These are phyloP conservation scores for Carpinus fangiana DNA, from an alignment of 306 rosid genomes.

Conservation along the genomic window DNA sequence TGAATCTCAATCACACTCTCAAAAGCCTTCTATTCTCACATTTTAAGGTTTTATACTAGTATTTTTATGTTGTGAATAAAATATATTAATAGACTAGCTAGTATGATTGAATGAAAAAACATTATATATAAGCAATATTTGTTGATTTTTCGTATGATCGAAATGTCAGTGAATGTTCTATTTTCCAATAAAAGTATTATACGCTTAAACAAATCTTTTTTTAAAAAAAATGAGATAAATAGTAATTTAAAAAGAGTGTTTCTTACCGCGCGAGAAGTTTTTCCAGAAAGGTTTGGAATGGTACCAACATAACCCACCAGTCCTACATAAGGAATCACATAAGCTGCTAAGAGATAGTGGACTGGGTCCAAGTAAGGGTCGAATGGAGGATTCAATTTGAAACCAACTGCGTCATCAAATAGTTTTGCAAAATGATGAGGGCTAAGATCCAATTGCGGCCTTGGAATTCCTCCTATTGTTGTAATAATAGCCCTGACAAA, in stretches of 20 bases:
- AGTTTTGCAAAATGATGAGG: slow-evolving; percentile 13
- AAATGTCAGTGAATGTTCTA: too few relatives aligned
- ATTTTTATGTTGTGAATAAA: too few relatives aligned
- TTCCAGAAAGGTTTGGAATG: slow-evolving; percentile 10
- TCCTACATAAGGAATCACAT: slow-evolving; percentile 31
- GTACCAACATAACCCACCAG: slow-evolving; percentile 28
- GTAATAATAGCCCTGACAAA: slow-evolving; percentile 2
- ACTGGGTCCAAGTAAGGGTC: slow-evolving; percentile 23
- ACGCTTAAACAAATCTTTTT: too few relatives aligned
- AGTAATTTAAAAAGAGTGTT: not conserved
- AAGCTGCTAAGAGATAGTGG: slow-evolving; percentile 21
- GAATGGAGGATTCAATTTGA: slow-evolving; percentile 25
- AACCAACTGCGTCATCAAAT: slow-evolving; percentile 21
- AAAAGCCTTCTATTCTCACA: too few relatives aligned
- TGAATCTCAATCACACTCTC: too few relatives aligned
- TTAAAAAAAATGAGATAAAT: too few relatives aligned
- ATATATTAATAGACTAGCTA: too few relatives aligned
- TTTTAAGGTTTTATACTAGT: too few relatives aligned
- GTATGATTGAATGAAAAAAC: too few relatives aligned
- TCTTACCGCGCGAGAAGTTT: slow-evolving; percentile 7
- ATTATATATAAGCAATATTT: too few relatives aligned
- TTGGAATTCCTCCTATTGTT: slow-evolving; percentile 27
- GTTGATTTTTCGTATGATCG: too few relatives aligned
- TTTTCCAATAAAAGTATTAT: too few relatives aligned
- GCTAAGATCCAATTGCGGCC: slow-evolving; percentile 36